Base-by-base conservation (phyloP, 2,329 filamentous ascomycete genomes). In the Lachnellula suecica region DNA sequence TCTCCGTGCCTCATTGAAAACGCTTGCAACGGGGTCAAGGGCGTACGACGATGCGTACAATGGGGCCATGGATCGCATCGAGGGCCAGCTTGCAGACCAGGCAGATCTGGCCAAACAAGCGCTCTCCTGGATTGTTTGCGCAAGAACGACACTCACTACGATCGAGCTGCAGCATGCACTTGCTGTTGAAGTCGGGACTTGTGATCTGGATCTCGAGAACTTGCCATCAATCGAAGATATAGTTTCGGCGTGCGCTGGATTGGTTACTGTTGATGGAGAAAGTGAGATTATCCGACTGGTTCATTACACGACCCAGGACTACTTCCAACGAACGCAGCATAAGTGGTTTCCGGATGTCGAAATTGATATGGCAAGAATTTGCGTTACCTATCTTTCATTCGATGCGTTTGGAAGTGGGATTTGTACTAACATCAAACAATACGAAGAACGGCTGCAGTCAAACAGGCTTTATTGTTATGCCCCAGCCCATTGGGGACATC, bases 41-140 rank as follows among this genome's bases (percentile, higher is more conserved):
- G 54, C 42, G 25, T 57, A 53, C 15, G 60, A 73, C 10, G 3
- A 57, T 11, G 70, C 72, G 0, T 82, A 81, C 35, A 50, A 68
- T 0, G 54, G 71, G 0, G 69, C 72, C 0, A 66, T 73, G 45
- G 15, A 62, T 3, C 57, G 70, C 17, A 71, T 73, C 29, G 45
- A 67, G 15, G 45, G 53, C 13, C 69, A 73, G 41, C 19, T 53
- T 3, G 1, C 43, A 3, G 64, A 60, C 13, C 47, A 64, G 25
- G 31, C 44, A 9, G 35, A 61, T 1, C 54, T 70, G 15, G 72
- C 72, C 0, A 66, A 59, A 19, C 17, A 61, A 13, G 58, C 62
- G 9, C 42, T 72, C 1, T 62, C 5, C 17, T 46, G 44, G 44
- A 35, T 46, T 19, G 58, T 55, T 8, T 67, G 47, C 24, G 55